Evolutionary conservation across 768 basidiomycete species (phyloP).

Genomic region (Peribolospora baueri): DNA sequence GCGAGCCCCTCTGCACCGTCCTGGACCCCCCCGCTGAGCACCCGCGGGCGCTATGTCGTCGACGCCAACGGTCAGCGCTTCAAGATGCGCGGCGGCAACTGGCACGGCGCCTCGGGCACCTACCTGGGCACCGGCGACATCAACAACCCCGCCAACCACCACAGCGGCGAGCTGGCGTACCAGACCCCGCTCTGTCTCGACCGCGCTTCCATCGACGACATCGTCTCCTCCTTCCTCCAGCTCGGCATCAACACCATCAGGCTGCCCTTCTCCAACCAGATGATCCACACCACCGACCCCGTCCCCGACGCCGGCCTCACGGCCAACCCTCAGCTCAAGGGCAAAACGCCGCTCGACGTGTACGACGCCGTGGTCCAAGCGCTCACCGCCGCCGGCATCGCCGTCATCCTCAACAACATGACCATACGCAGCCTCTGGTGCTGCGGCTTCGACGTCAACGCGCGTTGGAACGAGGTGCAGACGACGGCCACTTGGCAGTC

Average conservation of each 20-base stretch:
- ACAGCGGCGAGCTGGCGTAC: conserved; percentile 1
- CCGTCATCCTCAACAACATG: conserved; percentile 5
- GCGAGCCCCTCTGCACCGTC: background rate
- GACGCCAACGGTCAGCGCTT: conserved; percentile 4
- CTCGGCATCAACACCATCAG: conserved; percentile 6
- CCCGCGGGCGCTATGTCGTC: conserved; percentile 5
- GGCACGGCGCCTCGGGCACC: conserved; percentile 4
- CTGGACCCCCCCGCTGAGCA: conserved; percentile 5
- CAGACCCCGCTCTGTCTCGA: conserved; percentile 1
- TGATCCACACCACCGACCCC: conserved; percentile 1
- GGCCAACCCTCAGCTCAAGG: conserved; percentile 3
- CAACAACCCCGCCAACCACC: conserved; percentile 1
- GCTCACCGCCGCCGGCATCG: conserved; percentile 2
- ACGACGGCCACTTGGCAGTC: background rate
- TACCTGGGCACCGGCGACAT: conserved; percentile 3
- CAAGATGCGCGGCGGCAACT: conserved; percentile 4
- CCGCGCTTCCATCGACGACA: conserved; percentile 1
- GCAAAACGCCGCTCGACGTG: conserved; percentile 4
- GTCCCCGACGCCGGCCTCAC: conserved; percentile 1
- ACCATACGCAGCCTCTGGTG: conserved; percentile 5
- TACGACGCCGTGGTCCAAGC: conserved; percentile 3
- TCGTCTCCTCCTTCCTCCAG: conserved; percentile 3
- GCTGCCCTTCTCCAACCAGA: conserved; percentile 5
- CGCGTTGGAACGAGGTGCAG: conserved; percentile 7
- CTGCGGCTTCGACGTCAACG: conserved; percentile 6